Percentiles rank a stretch among this genome's conserved stretches.
phyloP scores from a whole-genome alignment of 495 filamentous ascomycete genomes.

The Penicillium parvum region DNA sequence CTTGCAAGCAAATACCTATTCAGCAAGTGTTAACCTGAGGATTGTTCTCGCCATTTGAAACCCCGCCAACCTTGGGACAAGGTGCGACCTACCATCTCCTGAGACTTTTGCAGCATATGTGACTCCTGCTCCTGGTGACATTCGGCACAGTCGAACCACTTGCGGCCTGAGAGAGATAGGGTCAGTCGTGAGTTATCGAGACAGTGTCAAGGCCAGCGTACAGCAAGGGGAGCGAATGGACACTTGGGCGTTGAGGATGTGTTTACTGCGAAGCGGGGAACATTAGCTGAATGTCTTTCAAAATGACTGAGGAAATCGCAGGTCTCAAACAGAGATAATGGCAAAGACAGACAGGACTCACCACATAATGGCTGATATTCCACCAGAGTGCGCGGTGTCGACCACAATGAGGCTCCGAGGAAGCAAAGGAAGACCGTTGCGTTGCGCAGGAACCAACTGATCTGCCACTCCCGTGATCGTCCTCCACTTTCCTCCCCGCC shows the following conservation, averaged over 20 bases:
- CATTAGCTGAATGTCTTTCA: neutral
- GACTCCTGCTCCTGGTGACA: conserved; percentile 80
- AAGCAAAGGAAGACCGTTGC: conserved; percentile 11
- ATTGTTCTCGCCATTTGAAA: neutral
- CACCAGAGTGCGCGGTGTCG: no score
- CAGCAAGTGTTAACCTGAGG: conserved; percentile 4
- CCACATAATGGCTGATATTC: no score
- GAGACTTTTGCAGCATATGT: conserved; percentile 68
- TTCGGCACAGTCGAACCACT: conserved; percentile 98
- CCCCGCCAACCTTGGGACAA: neutral
- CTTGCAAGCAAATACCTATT: conserved; percentile 80
- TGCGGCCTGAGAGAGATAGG: conserved; percentile 56
- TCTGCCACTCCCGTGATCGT: conserved; percentile 28
- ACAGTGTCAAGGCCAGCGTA: conserved; percentile 35
- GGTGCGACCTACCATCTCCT: conserved; percentile 66
- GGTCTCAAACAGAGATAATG: conserved; percentile 1
- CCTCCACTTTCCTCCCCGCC: conserved; percentile 30
- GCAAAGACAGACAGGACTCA: conserved; percentile 12
- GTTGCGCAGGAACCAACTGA: conserved; percentile 25
- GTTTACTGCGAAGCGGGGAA: conserved; percentile 60
- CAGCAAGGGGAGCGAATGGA: conserved; percentile 94
- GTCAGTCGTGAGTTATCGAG: conserved; percentile 1
- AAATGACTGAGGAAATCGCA: neutral
- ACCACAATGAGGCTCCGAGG: no score
- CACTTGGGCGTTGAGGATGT: conserved; percentile 96